Evolutionary conservation across 345 rosid genomes (phyloP).

Genomic region (Brassica cretica): DNA sequence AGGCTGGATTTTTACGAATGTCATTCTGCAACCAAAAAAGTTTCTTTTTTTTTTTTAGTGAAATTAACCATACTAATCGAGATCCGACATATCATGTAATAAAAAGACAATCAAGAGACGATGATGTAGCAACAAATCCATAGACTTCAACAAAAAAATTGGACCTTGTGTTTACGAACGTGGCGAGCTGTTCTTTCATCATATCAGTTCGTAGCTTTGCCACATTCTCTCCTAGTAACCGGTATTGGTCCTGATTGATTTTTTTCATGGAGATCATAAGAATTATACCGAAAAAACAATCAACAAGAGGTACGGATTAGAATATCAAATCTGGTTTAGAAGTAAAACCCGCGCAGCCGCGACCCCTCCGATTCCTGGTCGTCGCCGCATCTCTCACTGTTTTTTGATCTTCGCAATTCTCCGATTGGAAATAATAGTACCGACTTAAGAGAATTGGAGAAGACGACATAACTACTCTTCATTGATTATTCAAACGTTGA

Average conservation of each 20-base stretch:
- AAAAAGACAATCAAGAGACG: too few species aligned
- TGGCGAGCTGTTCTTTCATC: slow-evolving; percentile 91
- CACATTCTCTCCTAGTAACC: slow-evolving; percentile 83
- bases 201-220: slow-evolving; percentile 84
- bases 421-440: neutral
- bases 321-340: slow-evolving; percentile 4
- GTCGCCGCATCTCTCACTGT: slow-evolving; percentile 55
- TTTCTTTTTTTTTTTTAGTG: neutral
- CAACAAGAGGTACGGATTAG: neutral
- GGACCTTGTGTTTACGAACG: slow-evolving; percentile 95
- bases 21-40: slow-evolving; percentile 61
- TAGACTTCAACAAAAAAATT: neutral
- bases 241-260: slow-evolving; percentile 66
- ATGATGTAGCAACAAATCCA: neutral
- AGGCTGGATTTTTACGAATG: slow-evolving; percentile 81
- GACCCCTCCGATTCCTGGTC: slow-evolving; percentile 94
- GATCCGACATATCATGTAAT: neutral
- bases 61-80: neutral
- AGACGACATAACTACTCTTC: neutral
- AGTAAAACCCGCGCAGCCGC: slow-evolving; percentile 76
- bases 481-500: too few species aligned
- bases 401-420: slow-evolving; percentile 12
- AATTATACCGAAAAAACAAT: neutral
- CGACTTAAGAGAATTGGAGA: neutral
- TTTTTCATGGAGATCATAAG: neutral